phyloP scores from a whole-genome alignment of 345 rosid species.

The Rhodomyrtus tomentosa region DNA sequence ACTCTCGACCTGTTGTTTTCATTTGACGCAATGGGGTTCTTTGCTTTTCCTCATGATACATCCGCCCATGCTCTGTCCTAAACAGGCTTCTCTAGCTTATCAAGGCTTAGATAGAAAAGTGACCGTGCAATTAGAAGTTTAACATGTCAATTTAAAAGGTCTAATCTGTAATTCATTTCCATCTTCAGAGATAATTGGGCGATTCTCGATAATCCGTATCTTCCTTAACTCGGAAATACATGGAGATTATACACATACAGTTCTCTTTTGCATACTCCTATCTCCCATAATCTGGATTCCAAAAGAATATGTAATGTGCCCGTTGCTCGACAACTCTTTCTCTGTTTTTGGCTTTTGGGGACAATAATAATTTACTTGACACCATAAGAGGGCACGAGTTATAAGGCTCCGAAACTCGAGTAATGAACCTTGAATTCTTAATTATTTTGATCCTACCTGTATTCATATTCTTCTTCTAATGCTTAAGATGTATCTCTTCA shows the following conservation, averaged over 20 bases:
- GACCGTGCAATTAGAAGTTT: background rate
- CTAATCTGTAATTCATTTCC: background rate
- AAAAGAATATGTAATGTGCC: background rate
- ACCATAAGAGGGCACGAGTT: too few species aligned
- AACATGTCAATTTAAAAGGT: background rate
- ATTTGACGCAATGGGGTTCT: background rate
- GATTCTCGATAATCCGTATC: background rate
- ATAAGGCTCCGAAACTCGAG: background rate
- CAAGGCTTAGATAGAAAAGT: background rate
- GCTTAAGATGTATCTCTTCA: background rate
- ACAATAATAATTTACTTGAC: background rate
- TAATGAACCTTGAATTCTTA: background rate
- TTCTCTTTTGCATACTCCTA: background rate
- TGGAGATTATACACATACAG: background rate
- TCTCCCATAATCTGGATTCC: background rate
- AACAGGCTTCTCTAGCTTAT: background rate
- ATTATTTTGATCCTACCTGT: background rate
- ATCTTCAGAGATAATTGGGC: background rate
- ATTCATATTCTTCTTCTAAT: background rate
- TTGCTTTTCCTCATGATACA: background rate
- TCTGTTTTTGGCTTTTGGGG: too few species aligned
- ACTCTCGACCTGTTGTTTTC: constrained; percentile 12
- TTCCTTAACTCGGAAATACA: background rate
- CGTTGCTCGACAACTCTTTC: too few species aligned
- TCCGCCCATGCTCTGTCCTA: background rate